A percentile compares a stretch with the other conserved stretches of the same genome.
phyloP scores from a whole-genome alignment of 1,139 yeast species.

The Geotrichum reessii region DNA sequence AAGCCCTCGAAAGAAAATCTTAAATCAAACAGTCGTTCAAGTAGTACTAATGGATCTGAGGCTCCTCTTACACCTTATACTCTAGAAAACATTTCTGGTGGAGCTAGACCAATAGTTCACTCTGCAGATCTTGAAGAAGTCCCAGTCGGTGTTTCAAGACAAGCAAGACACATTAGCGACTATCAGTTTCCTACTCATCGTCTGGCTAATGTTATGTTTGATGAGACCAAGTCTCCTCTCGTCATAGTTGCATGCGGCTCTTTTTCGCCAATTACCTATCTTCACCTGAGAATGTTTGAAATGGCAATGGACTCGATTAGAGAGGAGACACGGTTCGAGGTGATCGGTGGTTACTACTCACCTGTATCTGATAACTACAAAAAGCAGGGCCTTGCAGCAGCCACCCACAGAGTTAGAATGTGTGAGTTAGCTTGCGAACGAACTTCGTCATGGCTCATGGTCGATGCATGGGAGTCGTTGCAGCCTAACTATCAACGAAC shows the following conservation, averaged over 20 bases:
- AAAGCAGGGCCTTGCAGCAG: conserved; percentile 86
- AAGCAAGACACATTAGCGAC: conserved; percentile 60
- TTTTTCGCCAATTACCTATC: conserved; percentile 89
- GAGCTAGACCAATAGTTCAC: conserved; percentile 39
- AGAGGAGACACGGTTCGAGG: conserved; percentile 90
- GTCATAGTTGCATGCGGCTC: conserved; percentile 97
- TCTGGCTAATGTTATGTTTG: conserved; percentile 62
- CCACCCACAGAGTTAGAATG: conserved; percentile 91
- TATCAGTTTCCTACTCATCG: conserved; percentile 86
- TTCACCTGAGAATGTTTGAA: conserved; percentile 94
- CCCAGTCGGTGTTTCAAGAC: conserved; percentile 87
- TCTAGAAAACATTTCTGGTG: conserved; percentile 14
- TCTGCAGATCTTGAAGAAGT: conserved; percentile 95
- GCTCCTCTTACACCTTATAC: conserved; percentile 10
- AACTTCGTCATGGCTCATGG: conserved; percentile 96
- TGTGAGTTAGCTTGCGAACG: conserved; percentile 97
- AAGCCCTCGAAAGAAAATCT: neutral
- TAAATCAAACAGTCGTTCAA: neutral
- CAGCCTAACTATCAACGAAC: conserved; percentile 91
- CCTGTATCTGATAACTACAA: conserved; percentile 93
- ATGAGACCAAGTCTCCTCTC: conserved; percentile 76
- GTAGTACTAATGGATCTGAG: neutral
- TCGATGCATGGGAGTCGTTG: conserved; percentile 97
- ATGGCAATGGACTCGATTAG: conserved; percentile 95
- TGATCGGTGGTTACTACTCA: conserved; percentile 94